Percentiles rank a stretch among this genome's conserved stretches.
Conservation (phyloP, 306 rosid species). For the Cucurbita moschata region DNA sequence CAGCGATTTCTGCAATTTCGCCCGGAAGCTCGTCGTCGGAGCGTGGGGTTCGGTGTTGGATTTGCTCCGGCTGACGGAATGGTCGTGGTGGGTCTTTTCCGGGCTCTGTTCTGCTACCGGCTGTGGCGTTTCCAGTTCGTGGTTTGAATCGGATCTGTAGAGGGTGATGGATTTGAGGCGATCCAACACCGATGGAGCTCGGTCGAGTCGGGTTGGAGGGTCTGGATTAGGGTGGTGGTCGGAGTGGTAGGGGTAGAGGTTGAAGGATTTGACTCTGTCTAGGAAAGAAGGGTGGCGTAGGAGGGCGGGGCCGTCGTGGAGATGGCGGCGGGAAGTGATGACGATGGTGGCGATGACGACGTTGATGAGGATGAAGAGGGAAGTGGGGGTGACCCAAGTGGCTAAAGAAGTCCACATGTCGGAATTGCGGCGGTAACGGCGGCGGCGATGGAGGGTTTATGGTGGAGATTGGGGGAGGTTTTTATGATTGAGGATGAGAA, state of each 20-base stretch:
- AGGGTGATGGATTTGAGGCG: slow-evolving; percentile 28
- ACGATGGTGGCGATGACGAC: slow-evolving; percentile 38
- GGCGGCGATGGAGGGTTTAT: neutral
- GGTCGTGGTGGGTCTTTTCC: neutral
- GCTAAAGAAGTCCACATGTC: slow-evolving; percentile 8
- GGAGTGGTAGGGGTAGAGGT: slow-evolving; percentile 13
- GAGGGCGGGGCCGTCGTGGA: neutral
- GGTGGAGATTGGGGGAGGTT: neutral
- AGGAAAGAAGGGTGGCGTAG: slow-evolving; percentile 35
- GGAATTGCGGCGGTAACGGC: neutral
- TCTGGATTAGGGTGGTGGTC: neutral
- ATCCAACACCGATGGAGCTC: slow-evolving; percentile 34
- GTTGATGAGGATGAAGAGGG: slow-evolving; percentile 63
- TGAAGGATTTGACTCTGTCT: slow-evolving; percentile 32
- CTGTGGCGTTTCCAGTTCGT: neutral
- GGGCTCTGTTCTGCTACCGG: neutral
- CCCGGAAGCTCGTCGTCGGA: neutral
- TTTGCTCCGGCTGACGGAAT: slow-evolving; percentile 21
- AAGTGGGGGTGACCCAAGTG: slow-evolving; percentile 45
- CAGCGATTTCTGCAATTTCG: neutral
- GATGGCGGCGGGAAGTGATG: slow-evolving; percentile 22
- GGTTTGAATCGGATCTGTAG: slow-evolving; percentile 11
- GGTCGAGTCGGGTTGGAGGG: slow-evolving; percentile 3
- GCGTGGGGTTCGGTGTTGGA: slow-evolving; percentile 6
- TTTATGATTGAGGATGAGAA: neutral